phyloP scores from a whole-genome alignment of 495 filamentous ascomycete genomes.

The Penicillium cosmopolitanum region DNA sequence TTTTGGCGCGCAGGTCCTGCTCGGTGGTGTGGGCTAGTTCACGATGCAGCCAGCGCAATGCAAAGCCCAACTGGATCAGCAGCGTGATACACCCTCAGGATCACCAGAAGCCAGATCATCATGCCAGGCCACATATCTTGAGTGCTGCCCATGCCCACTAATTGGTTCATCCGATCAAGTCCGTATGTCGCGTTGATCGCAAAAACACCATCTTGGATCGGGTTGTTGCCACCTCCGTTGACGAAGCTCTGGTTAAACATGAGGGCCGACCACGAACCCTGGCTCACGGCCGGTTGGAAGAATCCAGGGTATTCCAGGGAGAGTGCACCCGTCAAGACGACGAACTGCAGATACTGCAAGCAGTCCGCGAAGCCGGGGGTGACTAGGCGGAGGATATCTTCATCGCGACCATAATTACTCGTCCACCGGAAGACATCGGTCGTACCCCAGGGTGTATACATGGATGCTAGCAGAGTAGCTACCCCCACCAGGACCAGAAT shows the following conservation, averaged over 20 bases:
- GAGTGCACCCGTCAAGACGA: constrained; percentile 83
- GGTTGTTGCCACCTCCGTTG: constrained; percentile 63
- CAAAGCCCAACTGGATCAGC: constrained; percentile 78
- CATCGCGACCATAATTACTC: constrained; percentile 93
- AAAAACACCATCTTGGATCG: constrained; percentile 84
- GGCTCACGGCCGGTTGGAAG: constrained; percentile 88
- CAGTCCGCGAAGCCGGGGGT: constrained; percentile 97
- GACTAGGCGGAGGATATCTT: constrained; percentile 87
- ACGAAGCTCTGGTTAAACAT: constrained; percentile 95
- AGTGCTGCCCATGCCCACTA: constrained; percentile 76
- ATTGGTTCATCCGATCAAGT: constrained; percentile 74
- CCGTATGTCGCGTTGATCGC: constrained; percentile 71
- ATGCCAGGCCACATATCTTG: constrained; percentile 92
- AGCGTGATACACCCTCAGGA: constrained; percentile 68
- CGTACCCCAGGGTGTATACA: constrained; percentile 93
- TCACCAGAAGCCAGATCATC: constrained; percentile 80
- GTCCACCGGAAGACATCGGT: constrained; percentile 89
- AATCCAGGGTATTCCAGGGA: constrained; percentile 91
- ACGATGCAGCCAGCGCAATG: constrained; percentile 72
- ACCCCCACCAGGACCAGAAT: constrained; percentile 79
- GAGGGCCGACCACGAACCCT: constrained; percentile 81
- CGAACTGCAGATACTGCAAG: constrained; percentile 94
- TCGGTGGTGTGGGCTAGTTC: constrained; percentile 70
- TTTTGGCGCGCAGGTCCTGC: constrained; percentile 87
- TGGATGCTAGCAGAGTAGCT: constrained; percentile 79